Evolutionary conservation across 371 early-diverging fungal species (phyloP).

Genomic region (Apophysomyces ossiformis): DNA sequence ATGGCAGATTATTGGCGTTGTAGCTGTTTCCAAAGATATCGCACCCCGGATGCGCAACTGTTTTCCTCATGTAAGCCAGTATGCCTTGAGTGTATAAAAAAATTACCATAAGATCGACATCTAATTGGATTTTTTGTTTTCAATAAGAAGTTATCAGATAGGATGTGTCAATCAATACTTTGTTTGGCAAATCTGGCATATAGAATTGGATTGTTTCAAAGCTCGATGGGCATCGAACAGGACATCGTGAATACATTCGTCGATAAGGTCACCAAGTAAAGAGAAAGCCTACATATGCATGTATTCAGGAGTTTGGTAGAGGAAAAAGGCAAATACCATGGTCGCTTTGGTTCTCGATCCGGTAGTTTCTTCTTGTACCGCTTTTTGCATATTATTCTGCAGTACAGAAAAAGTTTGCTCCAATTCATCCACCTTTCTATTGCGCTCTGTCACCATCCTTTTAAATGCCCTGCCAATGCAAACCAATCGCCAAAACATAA

Average conservation of each 20-base stretch:
- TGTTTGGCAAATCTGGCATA: constrained; percentile 76
- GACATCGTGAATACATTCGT: constrained; percentile 71
- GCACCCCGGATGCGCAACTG: constrained; percentile 57
- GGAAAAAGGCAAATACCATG: constrained; percentile 20
- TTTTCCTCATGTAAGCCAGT: neutral
- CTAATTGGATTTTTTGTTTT: constrained; percentile 1
- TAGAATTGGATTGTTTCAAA: constrained; percentile 52
- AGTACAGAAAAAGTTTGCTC: constrained; percentile 42
- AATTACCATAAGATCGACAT: constrained; percentile 36
- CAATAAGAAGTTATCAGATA: no score
- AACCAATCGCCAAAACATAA: neutral
- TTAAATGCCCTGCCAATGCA: constrained; percentile 31
- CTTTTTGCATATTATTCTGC: constrained; percentile 23
- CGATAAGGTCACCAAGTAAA: constrained; percentile 59
- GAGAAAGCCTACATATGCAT: constrained; percentile 38
- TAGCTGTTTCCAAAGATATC: constrained; percentile 79
- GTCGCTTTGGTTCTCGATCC: constrained; percentile 25
- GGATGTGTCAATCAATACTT: constrained; percentile 39
- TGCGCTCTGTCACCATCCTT: constrained; percentile 40
- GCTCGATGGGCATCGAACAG: constrained; percentile 70
- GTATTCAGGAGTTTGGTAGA: neutral
- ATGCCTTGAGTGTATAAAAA: neutral
- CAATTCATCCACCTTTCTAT: constrained; percentile 43
- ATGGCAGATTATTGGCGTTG: constrained; percentile 58
- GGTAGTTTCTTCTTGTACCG: constrained; percentile 1